phyloP scores from a whole-genome alignment of 371 early-diverging fungal genomes.

The Funneliformis caledonium region DNA sequence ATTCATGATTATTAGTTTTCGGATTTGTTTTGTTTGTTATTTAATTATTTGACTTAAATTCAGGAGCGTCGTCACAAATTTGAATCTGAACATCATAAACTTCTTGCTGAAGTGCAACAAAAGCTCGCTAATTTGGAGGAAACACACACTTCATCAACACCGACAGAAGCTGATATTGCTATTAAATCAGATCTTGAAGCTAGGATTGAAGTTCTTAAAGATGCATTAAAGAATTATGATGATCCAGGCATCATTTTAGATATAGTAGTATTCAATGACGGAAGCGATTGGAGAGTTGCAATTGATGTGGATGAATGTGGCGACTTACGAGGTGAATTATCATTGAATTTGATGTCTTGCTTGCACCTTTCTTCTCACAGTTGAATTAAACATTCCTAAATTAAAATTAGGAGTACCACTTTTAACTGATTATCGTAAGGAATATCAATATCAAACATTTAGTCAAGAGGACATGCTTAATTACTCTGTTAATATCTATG shows the following conservation, averaged over 20 bases:
- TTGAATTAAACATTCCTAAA: neutral
- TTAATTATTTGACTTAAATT: neutral
- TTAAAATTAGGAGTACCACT: conserved; percentile 52
- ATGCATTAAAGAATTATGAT: conserved; percentile 63
- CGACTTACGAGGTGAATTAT: conserved; percentile 67
- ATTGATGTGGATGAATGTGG: conserved; percentile 81
- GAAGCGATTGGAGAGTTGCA: conserved; percentile 84
- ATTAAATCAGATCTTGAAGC: conserved; percentile 67
- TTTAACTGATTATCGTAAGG: conserved; percentile 79
- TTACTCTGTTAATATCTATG: conserved; percentile 92
- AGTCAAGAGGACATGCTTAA: conserved; percentile 80
- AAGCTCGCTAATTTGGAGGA: conserved; percentile 58
- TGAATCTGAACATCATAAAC: conserved; percentile 63
- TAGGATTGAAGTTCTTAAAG: conserved; percentile 70
- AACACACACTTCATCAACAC: conserved; percentile 44
- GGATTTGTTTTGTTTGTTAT: neutral
- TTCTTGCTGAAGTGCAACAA: conserved; percentile 67
- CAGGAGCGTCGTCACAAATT: conserved; percentile 73
- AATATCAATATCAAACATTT: conserved; percentile 76
- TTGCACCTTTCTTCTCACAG: neutral
- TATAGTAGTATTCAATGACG: conserved; percentile 88
- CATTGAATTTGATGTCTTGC: neutral
- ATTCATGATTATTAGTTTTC: neutral
- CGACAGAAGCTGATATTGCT: conserved; percentile 49
- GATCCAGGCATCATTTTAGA: conserved; percentile 85